Percentiles rank a stretch among this genome's conserved stretches.
phyloP scores from a whole-genome alignment of 139 green algal species.

The Mychonastes homosphaera region DNA sequence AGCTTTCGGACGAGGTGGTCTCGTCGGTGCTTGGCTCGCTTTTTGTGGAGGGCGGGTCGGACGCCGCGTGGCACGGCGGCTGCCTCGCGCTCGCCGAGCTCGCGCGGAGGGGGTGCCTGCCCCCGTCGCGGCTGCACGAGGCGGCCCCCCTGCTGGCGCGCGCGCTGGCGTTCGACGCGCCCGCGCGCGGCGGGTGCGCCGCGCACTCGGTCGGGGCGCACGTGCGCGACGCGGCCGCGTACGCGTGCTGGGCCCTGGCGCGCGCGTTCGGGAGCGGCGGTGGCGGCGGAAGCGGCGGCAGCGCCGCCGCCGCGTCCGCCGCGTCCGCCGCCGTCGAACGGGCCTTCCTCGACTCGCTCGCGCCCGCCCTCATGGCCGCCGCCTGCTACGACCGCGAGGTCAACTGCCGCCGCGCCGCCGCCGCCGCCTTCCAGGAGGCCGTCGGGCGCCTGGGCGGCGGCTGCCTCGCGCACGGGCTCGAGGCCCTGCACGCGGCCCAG shows the following conservation, averaged over 20 bases:
- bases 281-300: conserved; percentile 2
- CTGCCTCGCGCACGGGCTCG: conserved; percentile 81
- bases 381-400: conserved; percentile 89
- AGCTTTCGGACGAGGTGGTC: conserved; percentile 81
- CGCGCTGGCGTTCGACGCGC: conserved; percentile 86
- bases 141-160: conserved; percentile 36
- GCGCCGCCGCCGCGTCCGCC: conserved; percentile 53
- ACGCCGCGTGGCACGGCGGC: conserved; percentile 87
- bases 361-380: conserved; percentile 64
- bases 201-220: conserved; percentile 82
- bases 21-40: conserved; percentile 15
- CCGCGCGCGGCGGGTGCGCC: no score
- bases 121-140: conserved; percentile 48
- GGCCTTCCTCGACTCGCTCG: conserved; percentile 34
- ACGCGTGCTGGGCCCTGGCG: conserved; percentile 94
- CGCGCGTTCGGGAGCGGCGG: conserved; percentile 67
- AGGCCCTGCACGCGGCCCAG: conserved; percentile 76
- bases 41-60: conserved; percentile 41
- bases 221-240: conserved; percentile 89
- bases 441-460: conserved; percentile 76
- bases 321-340: no score
- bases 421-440: conserved; percentile 90
- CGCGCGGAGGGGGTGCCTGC: conserved; percentile 76
- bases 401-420: conserved; percentile 67
- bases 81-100: conserved; percentile 94